Conservation (phyloP, 306 rosid genomes). For the cucumber (Cucumis sativus) region Cucumber_9930_V3 NC_026658.2:18383001-18383500, state of each 20-base stretch:
- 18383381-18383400: not conserved
- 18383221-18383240: not conserved
- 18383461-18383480: slow-evolving; percentile 36
- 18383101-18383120: not conserved
- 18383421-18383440: slow-evolving; percentile 7
- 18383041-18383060: not conserved
- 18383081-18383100: not conserved
- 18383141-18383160: not conserved
- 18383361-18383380: not conserved
- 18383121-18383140: not conserved
- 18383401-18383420: not conserved
- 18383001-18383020: not conserved
- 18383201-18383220: not conserved
- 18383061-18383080: not conserved
- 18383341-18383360: slow-evolving; percentile 24
- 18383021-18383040: not conserved
- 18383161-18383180: too few relatives aligned
- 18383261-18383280: slow-evolving; percentile 48
- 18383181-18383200: too few relatives aligned
- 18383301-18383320: slow-evolving; percentile 16
- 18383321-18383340: slow-evolving; percentile 25
- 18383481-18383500: slow-evolving; percentile 36
- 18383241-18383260: not conserved
- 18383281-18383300: slow-evolving; percentile 33
- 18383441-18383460: slow-evolving; percentile 23